These are phyloP conservation scores for Solanum chilense DNA, from an alignment of 257 asterid genomes.

Conservation along the genomic window DNA sequence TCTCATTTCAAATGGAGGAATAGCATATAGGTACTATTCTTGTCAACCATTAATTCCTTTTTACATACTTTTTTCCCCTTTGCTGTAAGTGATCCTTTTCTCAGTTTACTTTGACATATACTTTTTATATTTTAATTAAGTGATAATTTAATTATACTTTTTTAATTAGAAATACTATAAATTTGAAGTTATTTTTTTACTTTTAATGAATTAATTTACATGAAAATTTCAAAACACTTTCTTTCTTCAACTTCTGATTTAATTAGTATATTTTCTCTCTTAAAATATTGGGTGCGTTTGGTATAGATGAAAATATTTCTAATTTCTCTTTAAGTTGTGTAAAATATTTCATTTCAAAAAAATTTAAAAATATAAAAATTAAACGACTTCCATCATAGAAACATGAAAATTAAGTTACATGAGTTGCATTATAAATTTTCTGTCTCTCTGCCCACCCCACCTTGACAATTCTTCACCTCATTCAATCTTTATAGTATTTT, in stretches of 20 bases:
- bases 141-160: not conserved
- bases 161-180: too few species aligned
- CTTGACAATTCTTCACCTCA: not conserved
- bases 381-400: not conserved
- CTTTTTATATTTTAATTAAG: not conserved
- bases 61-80: too few species aligned
- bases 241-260: not conserved
- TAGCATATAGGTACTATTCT: not conserved
- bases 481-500: not conserved
- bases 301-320: not conserved
- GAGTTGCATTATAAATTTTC: too few species aligned
- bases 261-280: not conserved
- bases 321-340: too few species aligned
- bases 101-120: not conserved
- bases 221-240: too few species aligned
- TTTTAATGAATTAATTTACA: not conserved
- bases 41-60: not conserved
- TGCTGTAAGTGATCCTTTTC: not conserved
- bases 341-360: not conserved
- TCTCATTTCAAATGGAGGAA: not conserved
- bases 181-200: too few species aligned
- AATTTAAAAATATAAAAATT: not conserved
- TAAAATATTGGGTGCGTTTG: not conserved
- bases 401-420: not conserved
- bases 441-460: not conserved